Base-by-base conservation (phyloP, 192 early-diverging fungal genomes). In the Coemansia sp. region DNA sequence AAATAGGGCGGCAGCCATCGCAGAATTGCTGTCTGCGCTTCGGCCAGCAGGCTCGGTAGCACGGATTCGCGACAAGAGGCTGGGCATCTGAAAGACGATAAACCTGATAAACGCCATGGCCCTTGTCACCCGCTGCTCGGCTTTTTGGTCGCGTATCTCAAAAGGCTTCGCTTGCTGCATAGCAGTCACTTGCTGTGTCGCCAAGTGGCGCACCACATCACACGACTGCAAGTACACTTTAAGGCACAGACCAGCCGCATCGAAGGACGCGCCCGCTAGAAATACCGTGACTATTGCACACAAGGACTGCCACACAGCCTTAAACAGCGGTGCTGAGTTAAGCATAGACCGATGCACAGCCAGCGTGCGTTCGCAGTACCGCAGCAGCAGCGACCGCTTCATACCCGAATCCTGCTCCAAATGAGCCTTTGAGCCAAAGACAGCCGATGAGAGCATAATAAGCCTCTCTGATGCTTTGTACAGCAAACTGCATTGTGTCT, bases 81-180 rank as follows among this genome's bases (percentile, higher is more conserved):
- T 37, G 16, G 77, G 51, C 64, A 79, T 66, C 48, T 73, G 77
- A 35, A 79, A 79, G 5, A 79, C 71, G 31, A 79, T 48, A 60
- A 73, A 79, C 31, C 68, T 46, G 33, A 79, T 64, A 45, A 67
- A 73, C 35, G 71, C 71, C 61, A 79, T 9, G 8, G 37, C 45
- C 5, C 55, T 60, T 26, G 61, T 74, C n/a, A 70, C 43, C 13
- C 71, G 62, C n/a, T 65, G 67, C 21, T 43, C 34, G n/a, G 65
- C 14, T 40, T 63, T 74, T 10, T 23, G 43, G 11, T 73, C 67
- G 7, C 33, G 46, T 28, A 67, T 26, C 11, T 59, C 71, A 4
- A 23, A 38, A 4, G 20, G 9, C 13, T 13, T 35, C 4, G 63
- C 18, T 5, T 65, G 59, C 28, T 11, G 38, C 20, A 70, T 13